phyloP scores from a whole-genome alignment of 2,329 filamentous ascomycete genomes.

The Alternaria ethzedia region DNA sequence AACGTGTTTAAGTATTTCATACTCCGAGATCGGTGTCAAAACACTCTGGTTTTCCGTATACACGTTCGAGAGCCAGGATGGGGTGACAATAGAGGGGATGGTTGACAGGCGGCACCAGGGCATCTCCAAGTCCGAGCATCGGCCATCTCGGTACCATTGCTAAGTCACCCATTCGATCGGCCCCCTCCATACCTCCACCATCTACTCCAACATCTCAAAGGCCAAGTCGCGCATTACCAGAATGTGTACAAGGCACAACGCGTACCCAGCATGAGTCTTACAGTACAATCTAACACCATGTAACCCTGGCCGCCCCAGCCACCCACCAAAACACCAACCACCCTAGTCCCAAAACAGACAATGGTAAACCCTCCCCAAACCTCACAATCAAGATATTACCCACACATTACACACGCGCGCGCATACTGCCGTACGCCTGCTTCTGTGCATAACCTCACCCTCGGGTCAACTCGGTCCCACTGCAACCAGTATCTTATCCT shows the following conservation, averaged over 20 bases:
- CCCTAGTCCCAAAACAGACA: constrained; percentile 11
- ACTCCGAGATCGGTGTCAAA: neutral
- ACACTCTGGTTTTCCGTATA: neutral
- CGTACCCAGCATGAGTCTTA: neutral
- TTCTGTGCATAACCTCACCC: neutral
- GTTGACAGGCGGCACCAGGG: neutral
- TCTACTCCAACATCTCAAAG: neutral
- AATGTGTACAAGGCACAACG: neutral
- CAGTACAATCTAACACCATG: neutral
- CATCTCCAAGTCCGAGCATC: constrained; percentile 8
- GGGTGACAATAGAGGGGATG: neutral
- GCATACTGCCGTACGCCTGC: neutral
- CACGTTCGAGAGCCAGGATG: neutral
- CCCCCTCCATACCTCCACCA: neutral
- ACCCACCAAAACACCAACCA: neutral
- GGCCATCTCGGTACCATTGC: constrained; percentile 10
- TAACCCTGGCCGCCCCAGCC: neutral
- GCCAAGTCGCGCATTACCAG: neutral
- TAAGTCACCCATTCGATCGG: constrained; percentile 1
- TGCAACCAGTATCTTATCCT: neutral
- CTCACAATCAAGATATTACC: neutral
- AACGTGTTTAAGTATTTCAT: neutral
- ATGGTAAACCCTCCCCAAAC: constrained; percentile 3
- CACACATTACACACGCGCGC: neutral
- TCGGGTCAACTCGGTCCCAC: neutral